Conservation (phyloP, 495 filamentous ascomycete genomes). For the Penicillium waksmanii region DNA sequence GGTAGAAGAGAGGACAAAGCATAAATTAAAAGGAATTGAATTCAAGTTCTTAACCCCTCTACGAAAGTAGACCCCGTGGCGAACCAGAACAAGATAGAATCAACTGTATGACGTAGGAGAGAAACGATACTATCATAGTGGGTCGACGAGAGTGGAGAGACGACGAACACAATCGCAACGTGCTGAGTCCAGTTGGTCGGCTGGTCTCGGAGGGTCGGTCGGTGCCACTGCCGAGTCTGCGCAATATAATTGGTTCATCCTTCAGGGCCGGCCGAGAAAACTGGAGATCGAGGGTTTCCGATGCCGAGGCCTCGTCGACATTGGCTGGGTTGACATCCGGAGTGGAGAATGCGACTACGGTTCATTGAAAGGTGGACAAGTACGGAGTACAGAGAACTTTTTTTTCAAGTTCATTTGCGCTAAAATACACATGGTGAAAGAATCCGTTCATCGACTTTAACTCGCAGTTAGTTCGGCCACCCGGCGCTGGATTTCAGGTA, state of each 20-base stretch:
- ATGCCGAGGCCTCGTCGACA: constrained; percentile 7
- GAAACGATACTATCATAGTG: constrained; percentile 20
- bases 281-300: constrained; percentile 7
- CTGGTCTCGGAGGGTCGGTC: constrained; percentile 3
- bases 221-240: constrained; percentile 17
- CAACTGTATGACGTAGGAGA: constrained; percentile 24
- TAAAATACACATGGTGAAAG: constrained; percentile 4
- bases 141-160: constrained; percentile 8
- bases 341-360: constrained; percentile 19
- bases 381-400: constrained; percentile 5
- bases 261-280: constrained; percentile 14
- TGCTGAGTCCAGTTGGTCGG: constrained; percentile 2
- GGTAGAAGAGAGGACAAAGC: neutral
- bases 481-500: constrained; percentile 85
- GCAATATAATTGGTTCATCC: constrained; percentile 7
- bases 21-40: neutral
- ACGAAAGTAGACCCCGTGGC: constrained; percentile 14
- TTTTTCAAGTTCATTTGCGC: constrained; percentile 5
- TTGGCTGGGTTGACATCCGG: constrained; percentile 8
- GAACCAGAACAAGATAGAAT: constrained; percentile 24
- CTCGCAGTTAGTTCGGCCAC: constrained; percentile 68
- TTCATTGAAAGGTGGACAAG: constrained; percentile 20
- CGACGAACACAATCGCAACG: constrained; percentile 6
- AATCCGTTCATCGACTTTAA: constrained; percentile 9
- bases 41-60: neutral